A percentile compares a stretch with the other conserved stretches of the same genome.
phyloP scores from a whole-genome alignment of 1,139 yeast genomes.

The Saccharomyces pastorianus region DNA sequence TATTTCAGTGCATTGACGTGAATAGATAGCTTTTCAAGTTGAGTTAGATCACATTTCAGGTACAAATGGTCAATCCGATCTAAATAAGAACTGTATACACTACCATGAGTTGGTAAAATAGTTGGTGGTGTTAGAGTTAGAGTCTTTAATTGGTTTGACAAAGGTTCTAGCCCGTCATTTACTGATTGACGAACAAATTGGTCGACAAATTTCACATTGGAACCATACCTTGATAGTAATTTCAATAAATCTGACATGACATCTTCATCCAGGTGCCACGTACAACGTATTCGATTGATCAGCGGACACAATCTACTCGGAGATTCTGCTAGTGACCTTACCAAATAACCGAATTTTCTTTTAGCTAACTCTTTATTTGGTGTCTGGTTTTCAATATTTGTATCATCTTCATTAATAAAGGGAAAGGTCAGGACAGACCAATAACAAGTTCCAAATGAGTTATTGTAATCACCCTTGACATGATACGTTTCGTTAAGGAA shows the following conservation, averaged over 20 bases:
- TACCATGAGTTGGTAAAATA: slow-evolving; percentile 16
- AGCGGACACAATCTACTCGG: slow-evolving; percentile 16
- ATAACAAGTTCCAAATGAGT: slow-evolving; percentile 16
- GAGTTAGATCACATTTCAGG: slow-evolving; percentile 14
- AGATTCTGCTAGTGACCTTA: slow-evolving; percentile 18
- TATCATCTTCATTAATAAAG: slow-evolving; percentile 4
- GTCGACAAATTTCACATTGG: slow-evolving; percentile 20
- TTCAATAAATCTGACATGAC: slow-evolving; percentile 15
- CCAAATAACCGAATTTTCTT: slow-evolving; percentile 15
- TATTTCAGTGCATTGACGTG: slow-evolving; percentile 25
- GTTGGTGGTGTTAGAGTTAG: slow-evolving; percentile 25
- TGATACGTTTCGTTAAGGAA: slow-evolving; percentile 24
- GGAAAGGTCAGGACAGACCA: slow-evolving; percentile 24
- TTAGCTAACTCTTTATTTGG: slow-evolving; percentile 8
- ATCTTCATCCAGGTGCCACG: slow-evolving; percentile 26
- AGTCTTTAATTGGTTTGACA: slow-evolving; percentile 14
- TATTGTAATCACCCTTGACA: slow-evolving; percentile 21
- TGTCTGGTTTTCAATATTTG: not conserved
- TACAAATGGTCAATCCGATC: slow-evolving; percentile 10
- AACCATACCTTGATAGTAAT: slow-evolving; percentile 13
- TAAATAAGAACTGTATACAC: slow-evolving; percentile 11
- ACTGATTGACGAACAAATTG: slow-evolving; percentile 22
- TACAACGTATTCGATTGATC: slow-evolving; percentile 22
- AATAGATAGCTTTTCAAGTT: slow-evolving; percentile 18
- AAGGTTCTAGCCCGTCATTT: slow-evolving; percentile 11